Evolutionary conservation across 1,284 basidiomycete genomes (phyloP), one percentile per base, ranked within the genome.

Genomic region (Phaffia rhodozyma): DNA sequence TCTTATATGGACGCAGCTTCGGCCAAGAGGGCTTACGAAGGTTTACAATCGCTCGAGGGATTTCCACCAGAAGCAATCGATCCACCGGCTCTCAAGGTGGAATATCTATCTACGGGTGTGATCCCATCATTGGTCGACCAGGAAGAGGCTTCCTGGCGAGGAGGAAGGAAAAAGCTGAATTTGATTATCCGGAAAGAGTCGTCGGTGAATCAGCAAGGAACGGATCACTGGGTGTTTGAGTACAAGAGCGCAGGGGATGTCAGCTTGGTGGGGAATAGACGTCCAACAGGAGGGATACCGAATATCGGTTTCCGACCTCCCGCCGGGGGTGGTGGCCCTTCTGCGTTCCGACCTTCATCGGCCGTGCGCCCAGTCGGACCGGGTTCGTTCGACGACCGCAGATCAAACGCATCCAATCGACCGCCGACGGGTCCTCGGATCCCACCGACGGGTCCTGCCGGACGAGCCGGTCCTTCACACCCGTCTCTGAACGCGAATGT

Each of bases 271-370:
- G 25, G 30, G 43, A 30, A 25, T 13, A 32, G 20, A 30, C 30
- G n/a, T 16, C n/a, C 23, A 55, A 23, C 23, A 83, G 9, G 84
- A 84, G 67, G 78, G 81, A 11, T 43, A 2, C 13, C 38, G 38
- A 43, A 5, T 5, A 16, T 16, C 16, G 38, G 38, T 11, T 43
- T 43, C 38, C 38, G 38, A 43, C 38, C 38, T 43, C 13, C 38
- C 13, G 23, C 34, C 25, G 43, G 18, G 20, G 18, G 43, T 5
- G 38, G 57, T 25, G 21, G 47, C 20, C 1, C 43, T 6, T 32
- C 23, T 23, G 58, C 48, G 23, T 51, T 30, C 30, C 48, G 21
- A 27, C n/a, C n/a, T 16, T n/a, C 48, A 32, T 20, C 55, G 6
- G 43, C 13, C 6, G 55, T 9, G 11, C 32, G 29, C 57, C 34